Evolutionary conservation across 768 basidiomycete genomes (phyloP), one percentile per base, ranked within the genome.

Genomic region (Heimioporus sp.): DNA sequence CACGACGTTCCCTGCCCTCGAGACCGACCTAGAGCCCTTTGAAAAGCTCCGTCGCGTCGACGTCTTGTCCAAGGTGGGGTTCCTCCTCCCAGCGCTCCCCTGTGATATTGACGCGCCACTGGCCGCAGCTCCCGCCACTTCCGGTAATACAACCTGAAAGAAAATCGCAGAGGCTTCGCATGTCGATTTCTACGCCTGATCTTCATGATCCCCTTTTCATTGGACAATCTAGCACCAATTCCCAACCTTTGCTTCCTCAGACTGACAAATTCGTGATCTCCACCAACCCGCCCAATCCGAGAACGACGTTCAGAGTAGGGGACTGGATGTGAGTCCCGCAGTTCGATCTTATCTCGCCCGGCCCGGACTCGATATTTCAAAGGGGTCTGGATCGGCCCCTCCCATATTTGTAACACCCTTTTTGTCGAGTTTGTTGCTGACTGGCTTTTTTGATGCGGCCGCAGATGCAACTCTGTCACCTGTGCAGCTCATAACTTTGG

Each of bases 401-500:
- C 41, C 56, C 46, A 38, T 41, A 49, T 60, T 35, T 30, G 45
- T 46, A 41, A 32, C 40, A 9, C 38, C 19, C 30, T 45, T 49
- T 63, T 4, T 43, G 30, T 41, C 16, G 34, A 13, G 20, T 16
- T 2, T 0, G 31, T 32, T 28, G 24, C 62, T 63, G 55, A 63
- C 52, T 9, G 32, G 16, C 3, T 12, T 13, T 39, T 24, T 44
- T 20, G 5, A 28, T 28, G 24, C 24, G 24, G 24, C 42, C n/a
- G 5, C 28, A 89, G 89, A 74, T 91, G 89, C 64, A 73, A 72
- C 50, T 79, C 80, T 50, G 74, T 80, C 58, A 81, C 77, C 43
- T 92, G 90, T 66, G 85, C 81, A 60, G 88, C 87, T 13, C 87
- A 90, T 67, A 92, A 92, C 72, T 92, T 91, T 76, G 86, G 86